Base-by-base conservation (phyloP, 129 eudicot species). In the Tanacetum coccineum region DNA sequence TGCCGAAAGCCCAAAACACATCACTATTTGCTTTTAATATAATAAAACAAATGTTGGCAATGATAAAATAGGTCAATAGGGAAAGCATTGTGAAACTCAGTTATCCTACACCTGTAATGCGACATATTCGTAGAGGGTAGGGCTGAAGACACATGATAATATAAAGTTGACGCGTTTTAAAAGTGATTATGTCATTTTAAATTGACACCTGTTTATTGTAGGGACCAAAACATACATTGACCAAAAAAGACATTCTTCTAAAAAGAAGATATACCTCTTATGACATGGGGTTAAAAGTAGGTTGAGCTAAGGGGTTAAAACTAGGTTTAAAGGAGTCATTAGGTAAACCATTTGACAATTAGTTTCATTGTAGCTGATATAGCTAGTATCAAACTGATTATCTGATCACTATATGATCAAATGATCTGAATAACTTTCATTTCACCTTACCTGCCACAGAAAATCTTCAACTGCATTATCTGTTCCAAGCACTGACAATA, bases 391-490 rank as follows among this genome's bases (percentile, higher is more conserved):
- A 54, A 19, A 54, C 13, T 54, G 30, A 54, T 54, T 6, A 54
- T 54, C 8, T 54, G 59, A 28, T 26, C 7, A 25, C 20, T 20
- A 63, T 36, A 32, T 51, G 63, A 72, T 20, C 9, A 52, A 30
- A 60, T 13, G 68, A 36, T 36, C 42, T 36, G 42, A 36, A 36
- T 9, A 50, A 54, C 3, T 47, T 44, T 6, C 7, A 44, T 42
- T 66, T 39, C 9, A 74, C 6, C 74, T 42, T 78, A 86, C 98
- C 98, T 76, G 81, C 98, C 96, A 93, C 67, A 93, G 73, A 84
- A 93, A 93, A 71, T 86, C 84, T 67, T 88, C 96, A 45, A 93
- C 85, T 46, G 86, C 87, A 30, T 81, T 80, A 79, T 93, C 87
- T 36, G 91, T 76, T 76, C 89, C 82, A 68, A 84, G 76, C 9